Evolutionary conservation across 495 filamentous ascomycete genomes (phyloP), one percentile per base, ranked within the genome.

Genomic region (Chaetomium cochliodes): DNA sequence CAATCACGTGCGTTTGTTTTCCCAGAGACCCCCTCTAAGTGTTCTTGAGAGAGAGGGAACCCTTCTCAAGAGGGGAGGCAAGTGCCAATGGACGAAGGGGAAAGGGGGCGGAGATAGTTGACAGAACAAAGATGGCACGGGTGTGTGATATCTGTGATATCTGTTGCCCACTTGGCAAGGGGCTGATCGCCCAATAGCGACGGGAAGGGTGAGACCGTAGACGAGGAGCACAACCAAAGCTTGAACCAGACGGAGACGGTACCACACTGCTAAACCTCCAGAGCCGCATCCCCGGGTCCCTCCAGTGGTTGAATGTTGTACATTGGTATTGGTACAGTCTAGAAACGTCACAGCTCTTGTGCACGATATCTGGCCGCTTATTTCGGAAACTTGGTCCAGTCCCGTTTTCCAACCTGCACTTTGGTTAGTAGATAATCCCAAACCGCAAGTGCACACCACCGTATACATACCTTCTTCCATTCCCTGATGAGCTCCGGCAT

Each of bases 301-400:
- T 6, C 16, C 20, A 15, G 41, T 60, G 39, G 58, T 67, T 52
- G 60, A 52, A 63, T 69, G 63, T 73, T 73, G 65, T 66, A 69
- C 63, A 67, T 65, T 68, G 44, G 42, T 69, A 57, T 56, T 68
- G 53, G 66, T 72, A 73, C 69, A 72, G 39, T 73, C 63, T 72
- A 69, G 47, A 56, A 23, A 67, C 46, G 59, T 56, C 41, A 20
- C 20, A 26, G 46, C 41, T 60, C 57, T 26, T 39, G 49, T 49
- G n/a, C n/a, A 59, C 22, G 50, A 28, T 22, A 26, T 44, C 57
- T 39, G 50, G 41, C 54, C 26, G 49, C 37, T 70, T 77, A 88
- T 81, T 81, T 92, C 70, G 94, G 94, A 85, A 85, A 98, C 74
- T 92, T 90, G 79, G 87, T 92, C 94, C 93, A 97, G 58, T 89